Evolutionary conservation across 306 rosid species (phyloP).

Genomic region (Vachellia collinsii): DNA sequence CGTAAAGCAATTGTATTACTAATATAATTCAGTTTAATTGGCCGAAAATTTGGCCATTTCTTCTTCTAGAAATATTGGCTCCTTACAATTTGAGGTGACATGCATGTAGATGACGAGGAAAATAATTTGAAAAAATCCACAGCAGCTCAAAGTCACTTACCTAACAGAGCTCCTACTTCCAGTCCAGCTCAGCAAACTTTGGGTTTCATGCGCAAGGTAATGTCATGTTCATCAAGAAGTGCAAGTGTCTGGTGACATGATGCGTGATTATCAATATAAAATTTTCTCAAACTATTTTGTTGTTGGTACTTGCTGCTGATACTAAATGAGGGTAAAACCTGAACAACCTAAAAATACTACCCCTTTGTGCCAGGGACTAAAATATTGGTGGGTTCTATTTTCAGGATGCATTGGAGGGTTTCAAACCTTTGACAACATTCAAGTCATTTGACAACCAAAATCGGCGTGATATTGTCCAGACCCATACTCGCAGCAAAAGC

Average conservation of each 20-base stretch:
- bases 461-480: conserved; percentile 56
- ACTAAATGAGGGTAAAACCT: too few species aligned
- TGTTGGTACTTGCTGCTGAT: too few species aligned
- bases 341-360: too few species aligned
- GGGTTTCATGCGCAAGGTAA: conserved; percentile 57
- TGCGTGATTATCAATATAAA: conserved; percentile 5
- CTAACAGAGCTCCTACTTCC: conserved; percentile 62
- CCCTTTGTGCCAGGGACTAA: not conserved
- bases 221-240: conserved; percentile 31
- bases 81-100: conserved; percentile 37
- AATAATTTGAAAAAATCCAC: conserved; percentile 51
- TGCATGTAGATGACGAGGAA: conserved; percentile 67
- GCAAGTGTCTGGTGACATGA: conserved; percentile 16
- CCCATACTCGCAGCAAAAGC: conserved; percentile 87
- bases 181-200: conserved; percentile 49
- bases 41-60: conserved; percentile 25
- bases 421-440: conserved; percentile 61
- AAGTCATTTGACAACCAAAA: conserved; percentile 77
- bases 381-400: conserved; percentile 20
- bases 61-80: conserved; percentile 21
- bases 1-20: conserved; percentile 36
- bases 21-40: conserved; percentile 22
- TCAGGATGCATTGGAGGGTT: conserved; percentile 75
- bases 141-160: conserved; percentile 33
- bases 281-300: too few species aligned